Base-by-base conservation (phyloP, 768 basidiomycete genomes). In the Naematelia aurantialba region DNA sequence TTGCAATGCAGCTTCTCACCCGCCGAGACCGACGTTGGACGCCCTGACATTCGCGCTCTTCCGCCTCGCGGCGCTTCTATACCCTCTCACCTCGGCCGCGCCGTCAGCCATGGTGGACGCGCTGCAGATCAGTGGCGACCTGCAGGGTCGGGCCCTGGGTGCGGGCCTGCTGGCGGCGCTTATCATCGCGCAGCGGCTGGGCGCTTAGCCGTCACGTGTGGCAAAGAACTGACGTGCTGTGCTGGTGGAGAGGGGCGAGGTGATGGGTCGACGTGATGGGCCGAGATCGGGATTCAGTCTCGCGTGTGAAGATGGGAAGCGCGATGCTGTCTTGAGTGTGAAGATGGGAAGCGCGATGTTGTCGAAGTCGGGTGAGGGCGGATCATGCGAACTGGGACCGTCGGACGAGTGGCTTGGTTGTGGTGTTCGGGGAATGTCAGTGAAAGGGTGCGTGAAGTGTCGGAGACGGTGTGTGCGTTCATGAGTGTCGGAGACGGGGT, bases 31-130 rank as follows among this genome's bases (percentile, higher is more conserved):
- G 1, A 65, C 58, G 3, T 42, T 62, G 45, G 75, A 76, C 56
- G 66, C 68, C 5, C 59, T 76, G 21, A 52, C 69, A 12, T 76
- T 74, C 59, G 42, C 73, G 21, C 27, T 76, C 19, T 62, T 74
- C 61, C 61, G 75, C 26, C 60, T 76, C 46, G 69, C 68, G 1
- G 45, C 70, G 19, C 67, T 74, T 34, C 27, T 74, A 29, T 67
- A 63, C 49, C 73, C 75, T 12, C 63, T 76, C 3, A 76, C 75
- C 17, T 63, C 66, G 17, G 73, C 75, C 27, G 69, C 73, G 3
- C 75, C 75, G 4, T 65, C 65, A 5, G 56, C 63, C 2, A 61
- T 73, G 52, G 65, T 69, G 10, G 68, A 68, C 26, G 63, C 67
- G 1, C 59, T 74, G 19, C 69, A 71, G 56, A 62, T 69, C 48